Base-by-base conservation (phyloP, 495 filamentous ascomycete genomes). In the Hypoxylon intermedium region DNA sequence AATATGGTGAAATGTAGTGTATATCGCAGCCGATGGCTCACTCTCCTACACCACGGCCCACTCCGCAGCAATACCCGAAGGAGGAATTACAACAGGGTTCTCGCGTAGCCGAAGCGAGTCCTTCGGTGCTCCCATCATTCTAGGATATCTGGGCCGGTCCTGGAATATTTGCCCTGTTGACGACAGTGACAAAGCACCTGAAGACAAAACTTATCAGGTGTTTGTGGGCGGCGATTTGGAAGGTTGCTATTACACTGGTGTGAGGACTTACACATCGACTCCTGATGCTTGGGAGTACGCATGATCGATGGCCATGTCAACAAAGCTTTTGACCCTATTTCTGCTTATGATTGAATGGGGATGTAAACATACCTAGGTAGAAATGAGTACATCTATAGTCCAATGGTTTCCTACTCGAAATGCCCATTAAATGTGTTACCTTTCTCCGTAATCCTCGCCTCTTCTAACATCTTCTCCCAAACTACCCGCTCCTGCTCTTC, bases 11-110 rank as follows among this genome's bases (percentile, higher is more conserved):
- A 19, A n/a, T 13, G 5, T 5, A 71, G 68, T 69, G 0, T 71
- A 71, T 19, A 3, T 69, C 7, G 68, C 58, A 6, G 40, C 45
- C 0, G 68, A 71, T 31, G 62, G 65, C 0, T 43, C 68, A 26
- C 58, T 71, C 2, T 69, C 61, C 5, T 71, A 67, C 46, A 71
- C 68, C 0, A 41, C 34, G 0, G 20, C 61, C 0, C 65, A 71
- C 13, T 68, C 65, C 7, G 58, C 21, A 24, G 33, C 18, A 1
- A 24, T 71, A 5, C 68, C 68, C 6, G 38, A 53, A 4, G 62
- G 63, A 1, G 50, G 62, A 9, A 30, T 36, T 6, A 21, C 36
- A n/a, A 63, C 54, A 6, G 66, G 62, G 5, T 71, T 68, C 48
- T 15, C 23, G 3, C 61, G 58, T 2, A 1, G 3, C 1, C 36